Evolutionary conservation across 2,329 filamentous ascomycete species (phyloP).

Genomic region (Colletotrichum melonis): DNA sequence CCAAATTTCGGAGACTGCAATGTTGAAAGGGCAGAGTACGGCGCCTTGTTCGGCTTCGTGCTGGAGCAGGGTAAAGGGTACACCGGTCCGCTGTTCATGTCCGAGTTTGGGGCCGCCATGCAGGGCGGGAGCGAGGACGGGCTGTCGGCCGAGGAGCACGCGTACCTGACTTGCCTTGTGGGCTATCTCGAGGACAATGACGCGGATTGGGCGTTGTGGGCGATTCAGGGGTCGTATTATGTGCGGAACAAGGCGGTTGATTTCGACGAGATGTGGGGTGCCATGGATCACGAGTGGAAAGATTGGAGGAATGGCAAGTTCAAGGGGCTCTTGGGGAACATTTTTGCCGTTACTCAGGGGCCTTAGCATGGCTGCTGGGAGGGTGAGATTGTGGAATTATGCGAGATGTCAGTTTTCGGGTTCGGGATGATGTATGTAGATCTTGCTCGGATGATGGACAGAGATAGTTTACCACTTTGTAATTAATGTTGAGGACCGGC

Average conservation of each 20-base stretch:
- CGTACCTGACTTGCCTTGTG: slow-evolving; percentile 63
- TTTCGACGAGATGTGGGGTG: slow-evolving; percentile 64
- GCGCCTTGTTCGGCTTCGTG: slow-evolving; percentile 62
- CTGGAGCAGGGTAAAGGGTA: slow-evolving; percentile 57
- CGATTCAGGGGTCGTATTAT: slow-evolving; percentile 69
- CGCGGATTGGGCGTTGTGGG: slow-evolving; percentile 70
- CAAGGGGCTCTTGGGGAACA: slow-evolving; percentile 48
- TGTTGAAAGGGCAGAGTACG: slow-evolving; percentile 55
- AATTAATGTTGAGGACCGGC: background rate
- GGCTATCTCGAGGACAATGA: slow-evolving; percentile 66
- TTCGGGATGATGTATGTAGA: background rate
- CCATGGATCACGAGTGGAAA: slow-evolving; percentile 56
- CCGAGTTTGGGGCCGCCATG: slow-evolving; percentile 69
- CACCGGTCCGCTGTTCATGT: slow-evolving; percentile 67
- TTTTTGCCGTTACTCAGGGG: slow-evolving; percentile 51
- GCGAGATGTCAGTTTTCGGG: background rate
- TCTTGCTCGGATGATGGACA: background rate
- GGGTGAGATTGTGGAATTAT: background rate
- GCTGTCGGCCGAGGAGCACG: slow-evolving; percentile 54
- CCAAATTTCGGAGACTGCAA: slow-evolving; percentile 55
- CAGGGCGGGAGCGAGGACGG: slow-evolving; percentile 53
- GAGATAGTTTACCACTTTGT: background rate
- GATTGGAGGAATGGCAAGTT: slow-evolving; percentile 52
- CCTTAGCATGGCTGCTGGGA: slow-evolving; percentile 39
- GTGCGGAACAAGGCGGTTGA: slow-evolving; percentile 61